Evolutionary conservation across 1,139 yeast genomes (phyloP).

Genomic region (Saccharomyces hybrid): DNA sequence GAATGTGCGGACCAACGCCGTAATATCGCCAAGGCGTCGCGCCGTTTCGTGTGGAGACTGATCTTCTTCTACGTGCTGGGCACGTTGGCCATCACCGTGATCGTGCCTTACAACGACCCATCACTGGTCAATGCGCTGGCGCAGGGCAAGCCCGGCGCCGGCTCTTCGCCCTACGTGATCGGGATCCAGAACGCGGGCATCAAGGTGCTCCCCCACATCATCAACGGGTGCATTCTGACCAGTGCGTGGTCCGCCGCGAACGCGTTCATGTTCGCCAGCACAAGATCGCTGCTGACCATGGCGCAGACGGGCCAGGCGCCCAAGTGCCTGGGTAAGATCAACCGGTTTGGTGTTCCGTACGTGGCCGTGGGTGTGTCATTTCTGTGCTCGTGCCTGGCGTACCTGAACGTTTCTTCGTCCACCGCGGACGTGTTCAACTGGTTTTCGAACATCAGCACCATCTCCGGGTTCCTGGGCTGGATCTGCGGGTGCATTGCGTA

Average conservation of each 20-base stretch:
- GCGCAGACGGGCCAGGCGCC: slow-evolving; percentile 62
- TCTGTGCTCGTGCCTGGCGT: slow-evolving; percentile 33
- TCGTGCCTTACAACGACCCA: slow-evolving; percentile 39
- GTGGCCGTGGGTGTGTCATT: slow-evolving; percentile 39
- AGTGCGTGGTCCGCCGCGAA: slow-evolving; percentile 72
- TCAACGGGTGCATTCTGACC: slow-evolving; percentile 45
- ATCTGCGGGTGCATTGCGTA: slow-evolving; percentile 56
- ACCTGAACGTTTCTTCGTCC: slow-evolving; percentile 33
- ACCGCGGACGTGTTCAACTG: slow-evolving; percentile 46
- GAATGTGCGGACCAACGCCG: slow-evolving; percentile 74
- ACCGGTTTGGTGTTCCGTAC: slow-evolving; percentile 60
- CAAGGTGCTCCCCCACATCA: slow-evolving; percentile 46
- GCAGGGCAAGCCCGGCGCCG: slow-evolving; percentile 35
- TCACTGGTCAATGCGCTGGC: slow-evolving; percentile 36
- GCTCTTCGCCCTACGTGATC: slow-evolving; percentile 56
- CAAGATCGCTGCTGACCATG: slow-evolving; percentile 58
- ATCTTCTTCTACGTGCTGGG: slow-evolving; percentile 49
- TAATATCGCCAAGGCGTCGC: slow-evolving; percentile 61
- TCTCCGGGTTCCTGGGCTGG: slow-evolving; percentile 71
- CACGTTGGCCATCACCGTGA: slow-evolving; percentile 38
- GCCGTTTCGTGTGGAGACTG: slow-evolving; percentile 68
- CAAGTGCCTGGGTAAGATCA: slow-evolving; percentile 54
- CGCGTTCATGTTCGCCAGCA: slow-evolving; percentile 55
- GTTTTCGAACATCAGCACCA: slow-evolving; percentile 74
- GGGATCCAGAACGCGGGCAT: slow-evolving; percentile 49